phyloP scores from a whole-genome alignment of 2,329 filamentous ascomycete genomes.

The Microcyclospora pomicola region DNA sequence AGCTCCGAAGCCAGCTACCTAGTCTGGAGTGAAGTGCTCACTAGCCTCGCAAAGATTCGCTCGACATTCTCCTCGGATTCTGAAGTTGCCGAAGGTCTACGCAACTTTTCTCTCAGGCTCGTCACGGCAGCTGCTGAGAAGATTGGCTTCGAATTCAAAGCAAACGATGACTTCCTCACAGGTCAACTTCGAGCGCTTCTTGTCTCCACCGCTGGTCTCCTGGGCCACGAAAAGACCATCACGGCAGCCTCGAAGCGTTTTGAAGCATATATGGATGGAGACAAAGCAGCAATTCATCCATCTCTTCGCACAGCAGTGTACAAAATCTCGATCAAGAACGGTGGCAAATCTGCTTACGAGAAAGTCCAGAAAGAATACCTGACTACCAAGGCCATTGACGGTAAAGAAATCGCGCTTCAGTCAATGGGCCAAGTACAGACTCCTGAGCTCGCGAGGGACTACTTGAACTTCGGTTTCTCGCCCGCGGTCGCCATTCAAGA shows the following conservation, averaged over 20 bases:
- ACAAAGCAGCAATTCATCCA: constrained; percentile 60
- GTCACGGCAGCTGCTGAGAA: constrained; percentile 61
- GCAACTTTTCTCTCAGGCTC: constrained; percentile 66
- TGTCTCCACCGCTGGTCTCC: constrained; percentile 58
- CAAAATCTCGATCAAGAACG: constrained; percentile 61
- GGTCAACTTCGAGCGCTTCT: constrained; percentile 73
- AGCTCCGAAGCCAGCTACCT: constrained; percentile 68
- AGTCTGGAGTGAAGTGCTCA: constrained; percentile 77
- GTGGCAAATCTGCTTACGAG: constrained; percentile 54
- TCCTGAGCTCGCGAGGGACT: constrained; percentile 50
- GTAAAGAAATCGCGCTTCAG: constrained; percentile 70
- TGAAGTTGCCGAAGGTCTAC: constrained; percentile 55
- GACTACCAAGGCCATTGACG: constrained; percentile 71
- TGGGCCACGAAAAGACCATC: constrained; percentile 58
- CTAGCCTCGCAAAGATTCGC: constrained; percentile 61
- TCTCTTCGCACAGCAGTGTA: constrained; percentile 72
- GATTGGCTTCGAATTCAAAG: constrained; percentile 73
- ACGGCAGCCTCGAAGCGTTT: constrained; percentile 68
- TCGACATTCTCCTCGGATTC: constrained; percentile 73
- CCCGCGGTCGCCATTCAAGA: constrained; percentile 76
- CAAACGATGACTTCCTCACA: constrained; percentile 66
- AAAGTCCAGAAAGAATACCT: constrained; percentile 75
- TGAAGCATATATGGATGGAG: constrained; percentile 57
- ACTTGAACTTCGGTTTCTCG: constrained; percentile 65
- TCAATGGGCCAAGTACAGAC: constrained; percentile 64